Base-by-base conservation (phyloP, 169 alveolate species). In the Amoebophrya sp. region DNA sequence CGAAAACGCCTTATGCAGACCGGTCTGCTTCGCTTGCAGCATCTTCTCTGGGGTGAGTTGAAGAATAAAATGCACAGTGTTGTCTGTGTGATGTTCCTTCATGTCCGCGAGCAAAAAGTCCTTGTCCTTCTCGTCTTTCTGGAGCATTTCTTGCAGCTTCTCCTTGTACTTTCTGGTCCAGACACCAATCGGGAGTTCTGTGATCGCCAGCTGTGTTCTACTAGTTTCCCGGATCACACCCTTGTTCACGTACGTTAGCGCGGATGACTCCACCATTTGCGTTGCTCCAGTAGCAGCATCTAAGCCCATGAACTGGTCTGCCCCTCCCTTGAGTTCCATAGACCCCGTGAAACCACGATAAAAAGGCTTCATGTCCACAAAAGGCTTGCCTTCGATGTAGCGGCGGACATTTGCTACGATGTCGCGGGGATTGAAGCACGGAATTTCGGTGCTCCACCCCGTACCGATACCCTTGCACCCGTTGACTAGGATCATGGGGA, bases 401-500 rank as follows among this genome's bases (percentile, higher is more conserved):
- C 6, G 91, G 65, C 90, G 76, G 24, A 98, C 93, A 93, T 98
- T 97, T 90, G 95, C 95, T 40, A 97, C 98, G 39, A 98, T 95
- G 91, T 98, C 99, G 89, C 95, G 95, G 29, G 99, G 99, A 95
- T 98, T 98, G 94, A 96, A 98, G 93, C 96, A 96, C 33, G 99
- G 99, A 40, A 98, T 96, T 78, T 95, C 95, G 10, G 99, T 96
- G 89, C 97, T 94, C 98, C 98, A 97, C 0, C 98, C 98, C 53
- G 98, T 97, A 29, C 92, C 92, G 83, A 99, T 99, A 33, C 99
- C 99, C 78, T 98, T 99, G 53, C 99, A 96, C n/a, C 99, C 99
- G 94, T 99, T 99, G 12, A 98, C 98, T 3, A 99, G 96, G 47
- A 97, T 97, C 96, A 98, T 96, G 33, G 99, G 99, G 18, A 99